A percentile compares a stretch with the other conserved stretches of the same genome.
phyloP scores from a whole-genome alignment of 148 eudicot genomes.

The Rhododendron griersonianum region DNA sequence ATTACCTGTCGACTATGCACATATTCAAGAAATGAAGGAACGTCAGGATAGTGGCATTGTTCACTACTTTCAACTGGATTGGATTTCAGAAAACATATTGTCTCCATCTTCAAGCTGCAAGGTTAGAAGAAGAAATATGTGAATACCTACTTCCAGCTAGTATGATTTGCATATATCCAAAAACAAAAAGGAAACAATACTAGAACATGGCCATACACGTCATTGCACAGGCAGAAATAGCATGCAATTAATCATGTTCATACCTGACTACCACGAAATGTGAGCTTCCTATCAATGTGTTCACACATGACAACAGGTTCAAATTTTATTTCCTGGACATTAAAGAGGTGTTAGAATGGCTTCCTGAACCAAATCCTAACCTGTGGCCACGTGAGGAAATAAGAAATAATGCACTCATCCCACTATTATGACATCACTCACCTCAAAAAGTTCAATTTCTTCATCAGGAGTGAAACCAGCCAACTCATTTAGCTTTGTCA shows the following conservation, averaged over 20 bases:
- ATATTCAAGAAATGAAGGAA: too few species aligned
- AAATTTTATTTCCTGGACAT: slow-evolving; percentile 77
- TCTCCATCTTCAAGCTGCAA: too few species aligned
- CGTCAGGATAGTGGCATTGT: too few species aligned
- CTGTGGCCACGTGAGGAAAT: slow-evolving; percentile 2
- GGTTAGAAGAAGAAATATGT: too few species aligned
- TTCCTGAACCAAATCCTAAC: background rate
- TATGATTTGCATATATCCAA: background rate
- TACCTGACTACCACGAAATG: slow-evolving; percentile 59
- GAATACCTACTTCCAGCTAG: background rate
- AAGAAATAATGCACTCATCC: background rate
- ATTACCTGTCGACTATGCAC: slow-evolving; percentile 80
- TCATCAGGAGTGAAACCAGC: too few species aligned
- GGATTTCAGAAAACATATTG: too few species aligned
- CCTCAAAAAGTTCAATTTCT: slow-evolving; percentile 53
- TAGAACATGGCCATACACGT: background rate
- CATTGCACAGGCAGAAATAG: background rate
- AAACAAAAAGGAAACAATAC: background rate
- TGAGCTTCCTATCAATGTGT: too few species aligned
- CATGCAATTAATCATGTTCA: background rate
- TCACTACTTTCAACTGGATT: too few species aligned
- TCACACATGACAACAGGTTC: slow-evolving; percentile 67
- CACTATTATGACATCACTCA: slow-evolving; percentile 15
- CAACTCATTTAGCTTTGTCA: too few species aligned
- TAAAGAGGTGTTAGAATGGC: slow-evolving; percentile 7